Evolutionary conservation across 2,329 filamentous ascomycete genomes (phyloP).

Genomic region (Phialocephala sp.): DNA sequence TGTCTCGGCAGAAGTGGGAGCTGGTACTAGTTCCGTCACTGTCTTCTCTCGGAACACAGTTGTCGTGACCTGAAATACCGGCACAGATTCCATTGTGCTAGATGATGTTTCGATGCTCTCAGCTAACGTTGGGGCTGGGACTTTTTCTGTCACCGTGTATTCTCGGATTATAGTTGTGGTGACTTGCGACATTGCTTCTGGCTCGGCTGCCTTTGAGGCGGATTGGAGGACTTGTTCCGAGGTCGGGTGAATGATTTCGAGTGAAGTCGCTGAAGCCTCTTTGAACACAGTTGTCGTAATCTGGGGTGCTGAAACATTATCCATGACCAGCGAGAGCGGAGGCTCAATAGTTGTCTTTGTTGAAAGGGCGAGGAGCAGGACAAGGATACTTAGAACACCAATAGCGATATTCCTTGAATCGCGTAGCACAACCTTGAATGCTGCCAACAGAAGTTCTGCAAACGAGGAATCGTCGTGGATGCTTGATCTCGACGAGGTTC

Average conservation of each 20-base stretch:
- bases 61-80: conserved; percentile 2
- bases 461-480: conserved; percentile 51
- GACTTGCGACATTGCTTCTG: background rate
- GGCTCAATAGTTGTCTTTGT: conserved; percentile 27
- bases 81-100: background rate
- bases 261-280: background rate
- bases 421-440: conserved; percentile 57
- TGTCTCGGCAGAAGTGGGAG: background rate
- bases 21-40: background rate
- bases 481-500: conserved; percentile 23
- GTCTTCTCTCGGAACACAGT: conserved; percentile 13
- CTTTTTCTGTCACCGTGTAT: conserved; percentile 10
- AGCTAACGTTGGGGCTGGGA: background rate
- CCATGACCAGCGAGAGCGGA: conserved; percentile 11
- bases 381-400: conserved; percentile 57
- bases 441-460: conserved; percentile 59
- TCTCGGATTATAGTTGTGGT: conserved; percentile 11
- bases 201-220: background rate
- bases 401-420: conserved; percentile 67
- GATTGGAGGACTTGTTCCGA: background rate
- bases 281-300: conserved; percentile 25
- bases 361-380: conserved; percentile 55
- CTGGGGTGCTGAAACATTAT: conserved; percentile 10
- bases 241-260: background rate
- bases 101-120: background rate